These are phyloP conservation scores for Boletellus sp. DNA, from an alignment of 768 basidiomycete genomes.

Conservation along the genomic window DNA sequence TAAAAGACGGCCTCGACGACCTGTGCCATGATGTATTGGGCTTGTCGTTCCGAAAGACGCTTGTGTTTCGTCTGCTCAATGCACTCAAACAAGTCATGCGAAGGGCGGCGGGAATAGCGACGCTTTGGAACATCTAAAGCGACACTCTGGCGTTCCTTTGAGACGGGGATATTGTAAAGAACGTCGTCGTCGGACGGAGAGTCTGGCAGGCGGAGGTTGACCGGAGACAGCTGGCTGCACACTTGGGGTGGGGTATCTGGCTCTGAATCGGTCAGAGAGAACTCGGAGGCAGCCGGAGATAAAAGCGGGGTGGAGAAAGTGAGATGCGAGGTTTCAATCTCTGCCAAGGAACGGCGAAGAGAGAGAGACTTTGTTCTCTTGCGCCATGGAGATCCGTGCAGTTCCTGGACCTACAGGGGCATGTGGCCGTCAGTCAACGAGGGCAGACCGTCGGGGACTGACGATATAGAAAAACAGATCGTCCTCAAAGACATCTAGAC, in stretches of 20 bases:
- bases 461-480: conserved; percentile 83
- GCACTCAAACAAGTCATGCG: conserved; percentile 93
- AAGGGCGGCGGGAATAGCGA: conserved; percentile 64
- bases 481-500: conserved; percentile 84
- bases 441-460: conserved; percentile 26
- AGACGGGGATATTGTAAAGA: conserved; percentile 3
- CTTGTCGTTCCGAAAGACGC: conserved; percentile 71
- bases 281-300: conserved; percentile 52
- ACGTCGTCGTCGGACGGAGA: conserved; percentile 10
- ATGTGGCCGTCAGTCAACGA: not conserved
- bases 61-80: conserved; percentile 85
- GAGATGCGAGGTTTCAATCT: conserved; percentile 19
- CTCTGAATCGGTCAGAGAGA: conserved; percentile 42
- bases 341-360: conserved; percentile 23
- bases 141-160: conserved; percentile 9
- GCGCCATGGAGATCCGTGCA: conserved; percentile 90
- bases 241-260: conserved; percentile 42
- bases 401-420: conserved; percentile 71
- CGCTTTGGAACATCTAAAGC: conserved; percentile 31
- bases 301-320: conserved; percentile 48
- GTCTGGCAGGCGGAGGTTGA: conserved; percentile 17
- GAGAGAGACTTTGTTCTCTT: conserved; percentile 37
- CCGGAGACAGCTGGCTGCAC: conserved; percentile 21
- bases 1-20: conserved; percentile 83
- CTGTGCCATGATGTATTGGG: conserved; percentile 81